Evolutionary conservation across 2,329 filamentous ascomycete genomes (phyloP), one percentile per base, ranked within the genome.

Genomic region (Beauveria bassiana): DNA sequence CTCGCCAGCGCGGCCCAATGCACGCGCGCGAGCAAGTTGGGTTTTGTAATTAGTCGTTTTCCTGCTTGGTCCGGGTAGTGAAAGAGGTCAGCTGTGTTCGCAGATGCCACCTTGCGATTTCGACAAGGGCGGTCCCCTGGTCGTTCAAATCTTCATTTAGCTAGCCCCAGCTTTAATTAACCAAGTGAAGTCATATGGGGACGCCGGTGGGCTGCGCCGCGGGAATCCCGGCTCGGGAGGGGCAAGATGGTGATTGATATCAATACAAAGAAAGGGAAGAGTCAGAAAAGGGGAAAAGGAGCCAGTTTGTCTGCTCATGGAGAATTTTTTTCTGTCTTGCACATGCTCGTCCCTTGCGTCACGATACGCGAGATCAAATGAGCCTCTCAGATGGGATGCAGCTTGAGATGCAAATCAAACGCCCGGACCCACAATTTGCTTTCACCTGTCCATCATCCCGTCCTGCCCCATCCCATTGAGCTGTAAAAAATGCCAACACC

Each of bases 31-130:
- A 43, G 42, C 34, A 38, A 12, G 34, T 38, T 16, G 3, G 12
- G 16, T 38, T 38, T 38, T 38, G 31, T 5, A 38, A 38, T 6
- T 16, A 16, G 34, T 38, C 9, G 34, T 16, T 2, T 18, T n/a
- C 1, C 20, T 31, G 50, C 9, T 54, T 47, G 47, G 22, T 20
- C 18, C 18, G 28, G 20, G 43, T 26, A 26, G 46, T 9, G 14
- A 31, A 46, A 20, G 24, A 16, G 3, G 16, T 24, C 56, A 53
- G 45, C 26, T 38, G 45, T 16, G 52, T 22, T 8, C 57, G 64
- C 63, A 67, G 65, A 69, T 68, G 70, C 67, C 69, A 70, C 70
- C 69, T 70, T 68, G 66, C 70, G 67, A 66, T 66, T 69, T 62
- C 59, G 58, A 63, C 51, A 60, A 31, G 26, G 51, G 50, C 20